Evolutionary conservation across 345 rosid species (phyloP).

Genomic region (Cardiospermum halicacabum): DNA sequence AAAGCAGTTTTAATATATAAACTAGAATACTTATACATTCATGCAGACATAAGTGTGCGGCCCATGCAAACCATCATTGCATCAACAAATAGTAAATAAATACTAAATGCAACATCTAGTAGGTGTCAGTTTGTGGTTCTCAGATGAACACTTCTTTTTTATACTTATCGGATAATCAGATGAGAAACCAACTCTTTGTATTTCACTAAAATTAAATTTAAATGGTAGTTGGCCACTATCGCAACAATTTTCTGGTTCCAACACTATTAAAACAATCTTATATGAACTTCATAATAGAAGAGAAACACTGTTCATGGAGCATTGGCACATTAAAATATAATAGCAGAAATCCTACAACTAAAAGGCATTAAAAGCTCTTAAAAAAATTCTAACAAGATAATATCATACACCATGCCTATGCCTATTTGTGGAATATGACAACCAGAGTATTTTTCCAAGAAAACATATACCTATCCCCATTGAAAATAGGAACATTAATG

Average conservation of each 20-base stretch:
- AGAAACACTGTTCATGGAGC: background rate
- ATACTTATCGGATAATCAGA: no score
- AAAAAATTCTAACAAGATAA: background rate
- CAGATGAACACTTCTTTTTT: no score
- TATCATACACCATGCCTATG: background rate
- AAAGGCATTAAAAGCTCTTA: background rate
- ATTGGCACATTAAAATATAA: background rate
- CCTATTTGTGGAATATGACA: background rate
- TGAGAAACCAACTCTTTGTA: background rate
- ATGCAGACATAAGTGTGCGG: no score
- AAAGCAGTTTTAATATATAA: background rate
- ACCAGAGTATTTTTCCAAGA: background rate
- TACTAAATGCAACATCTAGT: background rate
- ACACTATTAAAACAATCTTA: background rate
- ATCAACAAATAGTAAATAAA: background rate
- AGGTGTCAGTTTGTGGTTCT: no score
- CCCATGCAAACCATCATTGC: background rate
- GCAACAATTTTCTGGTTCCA: background rate
- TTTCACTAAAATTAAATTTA: background rate
- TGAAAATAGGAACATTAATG: conserved; percentile 5
- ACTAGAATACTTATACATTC: no score
- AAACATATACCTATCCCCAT: background rate
- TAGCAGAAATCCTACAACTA: background rate
- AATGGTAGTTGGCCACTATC: background rate
- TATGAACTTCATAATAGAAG: background rate